Evolutionary conservation across 2,329 filamentous ascomycete genomes (phyloP).

Genomic region (Pezicula radicicola): DNA sequence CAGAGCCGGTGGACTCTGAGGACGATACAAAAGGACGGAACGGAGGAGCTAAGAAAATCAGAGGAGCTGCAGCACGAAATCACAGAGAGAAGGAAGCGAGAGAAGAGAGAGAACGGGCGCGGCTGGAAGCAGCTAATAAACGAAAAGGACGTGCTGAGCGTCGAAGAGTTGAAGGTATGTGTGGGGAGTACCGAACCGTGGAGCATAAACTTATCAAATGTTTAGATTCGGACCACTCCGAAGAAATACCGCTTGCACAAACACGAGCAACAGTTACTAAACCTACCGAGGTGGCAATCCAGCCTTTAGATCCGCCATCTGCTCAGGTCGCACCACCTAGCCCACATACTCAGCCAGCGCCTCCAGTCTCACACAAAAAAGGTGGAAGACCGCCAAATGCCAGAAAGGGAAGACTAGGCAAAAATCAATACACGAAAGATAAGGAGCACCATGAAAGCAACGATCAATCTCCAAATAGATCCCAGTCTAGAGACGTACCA

Average conservation of each 20-base stretch:
- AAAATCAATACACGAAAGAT: slow-evolving; percentile 82
- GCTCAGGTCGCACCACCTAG: slow-evolving; percentile 41
- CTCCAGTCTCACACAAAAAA: slow-evolving; percentile 56
- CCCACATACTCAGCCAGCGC: slow-evolving; percentile 37
- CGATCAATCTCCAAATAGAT: slow-evolving; percentile 53
- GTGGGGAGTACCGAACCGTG: slow-evolving; percentile 4
- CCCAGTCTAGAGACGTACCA: slow-evolving; percentile 40
- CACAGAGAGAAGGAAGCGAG: slow-evolving; percentile 63
- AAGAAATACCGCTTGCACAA: slow-evolving; percentile 58
- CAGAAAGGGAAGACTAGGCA: slow-evolving; percentile 64
- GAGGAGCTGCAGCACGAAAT: slow-evolving; percentile 52
- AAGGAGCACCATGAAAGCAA: slow-evolving; percentile 52
- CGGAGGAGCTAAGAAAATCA: slow-evolving; percentile 55
- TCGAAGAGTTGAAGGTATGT: slow-evolving; percentile 74
- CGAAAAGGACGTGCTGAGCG: slow-evolving; percentile 80
- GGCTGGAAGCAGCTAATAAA: slow-evolving; percentile 72
- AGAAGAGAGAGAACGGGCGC: slow-evolving; percentile 72
- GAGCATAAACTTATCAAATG: slow-evolving; percentile 33
- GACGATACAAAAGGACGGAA: slow-evolving; percentile 57
- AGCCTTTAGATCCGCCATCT: slow-evolving; percentile 39
- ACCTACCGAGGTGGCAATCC: slow-evolving; percentile 19
- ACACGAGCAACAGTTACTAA: slow-evolving; percentile 30
- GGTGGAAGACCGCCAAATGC: slow-evolving; percentile 59
- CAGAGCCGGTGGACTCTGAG: slow-evolving; percentile 64
- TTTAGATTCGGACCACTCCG: slow-evolving; percentile 69